Evolutionary conservation across 2,329 filamentous ascomycete species (phyloP).

Genomic region (Nigrospora sphaerica): DNA sequence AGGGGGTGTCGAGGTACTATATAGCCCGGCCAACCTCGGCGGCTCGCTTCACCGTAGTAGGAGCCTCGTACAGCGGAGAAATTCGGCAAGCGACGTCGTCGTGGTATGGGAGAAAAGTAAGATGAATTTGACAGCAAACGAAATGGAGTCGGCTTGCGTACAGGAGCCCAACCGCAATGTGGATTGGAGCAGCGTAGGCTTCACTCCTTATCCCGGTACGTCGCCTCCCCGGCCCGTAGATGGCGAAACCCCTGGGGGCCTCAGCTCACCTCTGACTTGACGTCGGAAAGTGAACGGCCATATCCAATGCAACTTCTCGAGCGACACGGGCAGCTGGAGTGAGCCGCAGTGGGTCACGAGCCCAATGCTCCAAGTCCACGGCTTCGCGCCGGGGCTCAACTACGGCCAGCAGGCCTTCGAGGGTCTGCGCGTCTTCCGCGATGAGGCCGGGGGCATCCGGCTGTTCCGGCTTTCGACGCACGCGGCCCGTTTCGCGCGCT

Average conservation of each 20-base stretch:
- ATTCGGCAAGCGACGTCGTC: too few relatives aligned
- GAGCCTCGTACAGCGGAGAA: too few relatives aligned
- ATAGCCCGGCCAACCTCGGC: too few relatives aligned
- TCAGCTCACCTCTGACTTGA: background rate
- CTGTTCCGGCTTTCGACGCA: slow-evolving; percentile 60
- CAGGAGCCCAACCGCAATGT: background rate
- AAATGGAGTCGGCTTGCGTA: background rate
- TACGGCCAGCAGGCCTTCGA: slow-evolving; percentile 1
- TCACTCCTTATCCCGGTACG: background rate
- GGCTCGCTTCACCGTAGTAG: too few relatives aligned
- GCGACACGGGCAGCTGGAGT: background rate
- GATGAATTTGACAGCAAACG: background rate
- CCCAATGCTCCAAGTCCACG: background rate
- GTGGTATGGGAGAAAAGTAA: background rate
- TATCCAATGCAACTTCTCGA: background rate
- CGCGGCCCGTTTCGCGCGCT: slow-evolving; percentile 55
- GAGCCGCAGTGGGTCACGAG: background rate
- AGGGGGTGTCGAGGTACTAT: too few relatives aligned
- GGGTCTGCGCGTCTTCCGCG: background rate
- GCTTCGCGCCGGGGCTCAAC: background rate
- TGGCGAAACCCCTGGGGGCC: background rate
- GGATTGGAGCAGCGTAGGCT: background rate
- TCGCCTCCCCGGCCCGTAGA: background rate
- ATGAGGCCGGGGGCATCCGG: slow-evolving; percentile 31
- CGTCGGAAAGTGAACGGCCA: background rate